These are phyloP conservation scores for Pichia gijzeniarum DNA, from an alignment of 805 yeast species.

Conservation along the genomic window DNA sequence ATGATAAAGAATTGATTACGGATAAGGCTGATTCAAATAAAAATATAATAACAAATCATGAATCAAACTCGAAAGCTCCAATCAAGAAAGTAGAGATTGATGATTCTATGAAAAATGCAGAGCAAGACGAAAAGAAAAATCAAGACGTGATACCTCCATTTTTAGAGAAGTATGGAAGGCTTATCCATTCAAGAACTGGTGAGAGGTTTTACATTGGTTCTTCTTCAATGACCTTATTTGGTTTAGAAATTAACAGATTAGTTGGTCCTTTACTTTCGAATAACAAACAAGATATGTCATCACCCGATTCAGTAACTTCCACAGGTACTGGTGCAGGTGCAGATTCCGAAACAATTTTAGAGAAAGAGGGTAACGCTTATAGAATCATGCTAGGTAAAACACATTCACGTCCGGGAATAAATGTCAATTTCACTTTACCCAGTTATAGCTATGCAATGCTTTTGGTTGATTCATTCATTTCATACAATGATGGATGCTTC, in stretches of 20 bases:
- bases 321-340: slow-evolving; percentile 11
- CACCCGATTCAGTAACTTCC: slow-evolving; percentile 5
- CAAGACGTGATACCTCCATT: slow-evolving; percentile 64
- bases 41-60: too few species aligned
- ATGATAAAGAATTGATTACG: too few species aligned
- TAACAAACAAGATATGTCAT: neutral
- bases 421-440: slow-evolving; percentile 68
- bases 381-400: slow-evolving; percentile 62
- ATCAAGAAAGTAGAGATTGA: neutral
- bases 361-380: slow-evolving; percentile 73
- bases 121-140: slow-evolving; percentile 12
- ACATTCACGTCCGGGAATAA: slow-evolving; percentile 58
- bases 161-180: slow-evolving; percentile 62
- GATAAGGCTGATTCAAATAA: too few species aligned
- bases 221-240: slow-evolving; percentile 77
- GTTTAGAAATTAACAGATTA: slow-evolving; percentile 62
- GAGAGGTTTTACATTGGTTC: slow-evolving; percentile 73
- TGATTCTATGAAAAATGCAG: neutral
- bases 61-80: neutral
- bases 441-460: slow-evolving; percentile 71
- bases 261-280: slow-evolving; percentile 22
- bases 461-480: slow-evolving; percentile 67
- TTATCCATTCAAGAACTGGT: slow-evolving; percentile 70
- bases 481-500: slow-evolving; percentile 79
- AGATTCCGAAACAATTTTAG: slow-evolving; percentile 42